Percentiles rank a stretch among this genome's conserved stretches.
Evolutionary conservation across 2,329 filamentous ascomycete species (phyloP).

Genomic region (Tolypocladium paradoxum): DNA sequence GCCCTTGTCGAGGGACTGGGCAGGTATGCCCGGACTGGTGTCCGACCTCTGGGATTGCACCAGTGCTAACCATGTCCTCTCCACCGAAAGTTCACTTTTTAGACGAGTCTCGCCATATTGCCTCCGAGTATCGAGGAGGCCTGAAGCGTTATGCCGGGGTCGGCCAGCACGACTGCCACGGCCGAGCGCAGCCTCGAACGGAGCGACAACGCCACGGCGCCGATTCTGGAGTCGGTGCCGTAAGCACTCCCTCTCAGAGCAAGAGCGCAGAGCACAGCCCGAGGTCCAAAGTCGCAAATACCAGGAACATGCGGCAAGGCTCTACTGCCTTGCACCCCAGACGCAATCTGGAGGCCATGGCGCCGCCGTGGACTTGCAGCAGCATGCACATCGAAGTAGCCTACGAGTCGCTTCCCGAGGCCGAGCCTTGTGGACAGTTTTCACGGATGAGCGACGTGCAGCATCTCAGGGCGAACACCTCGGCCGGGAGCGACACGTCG

Average conservation of each 20-base stretch:
- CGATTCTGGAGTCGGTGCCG: too few relatives aligned
- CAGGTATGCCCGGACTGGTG: slow-evolving; percentile 9
- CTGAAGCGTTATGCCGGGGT: slow-evolving; percentile 54
- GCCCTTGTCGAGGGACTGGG: slow-evolving; percentile 10
- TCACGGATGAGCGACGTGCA: not conserved
- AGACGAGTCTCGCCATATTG: slow-evolving; percentile 83
- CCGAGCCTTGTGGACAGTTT: too few relatives aligned
- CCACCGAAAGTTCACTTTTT: slow-evolving; percentile 54
- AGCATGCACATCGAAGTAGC: too few relatives aligned
- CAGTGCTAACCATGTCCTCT: not conserved
- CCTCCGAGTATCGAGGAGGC: slow-evolving; percentile 80
- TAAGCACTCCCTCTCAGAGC: too few relatives aligned
- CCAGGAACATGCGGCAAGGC: too few relatives aligned
- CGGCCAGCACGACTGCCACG: not conserved
- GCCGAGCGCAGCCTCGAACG: not conserved
- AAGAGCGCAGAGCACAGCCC: too few relatives aligned
- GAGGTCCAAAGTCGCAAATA: too few relatives aligned
- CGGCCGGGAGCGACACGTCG: not conserved
- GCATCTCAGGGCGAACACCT: not conserved
- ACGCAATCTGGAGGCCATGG: too few relatives aligned
- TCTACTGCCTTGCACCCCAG: too few relatives aligned
- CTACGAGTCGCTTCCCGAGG: too few relatives aligned
- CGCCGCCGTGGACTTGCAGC: too few relatives aligned
- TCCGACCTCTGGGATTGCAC: not conserved
- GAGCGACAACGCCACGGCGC: too few relatives aligned